Evolutionary conservation across 345 rosid genomes (phyloP).

Genomic region (Lumnitzera racemosa): DNA sequence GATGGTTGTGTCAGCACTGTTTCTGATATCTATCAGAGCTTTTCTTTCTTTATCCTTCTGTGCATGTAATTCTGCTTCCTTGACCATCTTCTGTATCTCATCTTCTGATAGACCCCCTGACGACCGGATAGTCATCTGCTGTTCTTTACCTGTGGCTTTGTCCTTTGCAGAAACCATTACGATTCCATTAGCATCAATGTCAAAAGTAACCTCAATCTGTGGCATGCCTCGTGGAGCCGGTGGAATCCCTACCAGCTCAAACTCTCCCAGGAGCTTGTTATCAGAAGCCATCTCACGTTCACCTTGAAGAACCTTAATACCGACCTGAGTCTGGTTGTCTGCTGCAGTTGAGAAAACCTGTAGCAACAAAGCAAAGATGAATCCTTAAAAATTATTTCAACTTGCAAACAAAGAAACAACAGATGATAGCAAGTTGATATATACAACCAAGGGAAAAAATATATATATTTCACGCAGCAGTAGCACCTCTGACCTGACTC

Average conservation of each 20-base stretch:
- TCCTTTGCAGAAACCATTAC: conserved; percentile 32
- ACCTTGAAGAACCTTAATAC: conserved; percentile 31
- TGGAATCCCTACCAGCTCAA: conserved; percentile 28
- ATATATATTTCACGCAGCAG: too few species aligned
- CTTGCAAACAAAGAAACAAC: too few species aligned
- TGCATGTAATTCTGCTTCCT: conserved; percentile 25
- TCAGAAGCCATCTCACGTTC: conserved; percentile 31
- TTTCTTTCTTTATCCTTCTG: conserved; percentile 32
- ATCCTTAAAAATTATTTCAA: too few species aligned
- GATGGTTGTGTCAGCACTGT: conserved; percentile 25
- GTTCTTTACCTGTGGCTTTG: conserved; percentile 29
- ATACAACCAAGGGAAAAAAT: too few species aligned
- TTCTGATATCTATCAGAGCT: conserved; percentile 24
- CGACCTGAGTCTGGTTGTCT: conserved; percentile 29
- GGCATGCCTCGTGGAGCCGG: conserved; percentile 28
- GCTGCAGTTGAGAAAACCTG: conserved; percentile 34
- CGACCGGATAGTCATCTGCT: conserved; percentile 31
- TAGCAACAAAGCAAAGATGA: too few species aligned
- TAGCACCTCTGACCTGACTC: conserved; percentile 20
- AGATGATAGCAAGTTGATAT: too few species aligned
- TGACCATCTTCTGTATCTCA: conserved; percentile 33
- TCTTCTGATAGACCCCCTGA: conserved; percentile 28
- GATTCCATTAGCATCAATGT: conserved; percentile 34
- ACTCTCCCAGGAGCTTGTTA: conserved; percentile 33
- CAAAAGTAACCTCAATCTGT: conserved; percentile 30